Evolutionary conservation across 176 grass and related monocot species (phyloP).

Genomic region (Oryza glaberrima): DNA sequence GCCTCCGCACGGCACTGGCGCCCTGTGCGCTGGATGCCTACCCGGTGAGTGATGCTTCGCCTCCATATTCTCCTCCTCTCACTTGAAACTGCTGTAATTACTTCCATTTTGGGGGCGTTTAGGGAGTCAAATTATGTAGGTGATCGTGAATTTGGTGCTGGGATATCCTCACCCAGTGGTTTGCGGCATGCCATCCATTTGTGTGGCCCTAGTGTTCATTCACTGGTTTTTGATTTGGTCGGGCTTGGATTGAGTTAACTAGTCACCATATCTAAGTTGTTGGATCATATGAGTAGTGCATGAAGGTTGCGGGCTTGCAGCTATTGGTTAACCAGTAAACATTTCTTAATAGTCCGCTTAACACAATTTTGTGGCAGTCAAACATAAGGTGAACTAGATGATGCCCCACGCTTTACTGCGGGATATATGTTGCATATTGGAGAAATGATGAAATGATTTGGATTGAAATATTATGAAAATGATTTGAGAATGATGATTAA

Average conservation of each 20-base stretch:
- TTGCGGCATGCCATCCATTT: background rate
- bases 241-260: constrained; percentile 1
- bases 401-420: no score
- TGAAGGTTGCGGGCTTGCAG: background rate
- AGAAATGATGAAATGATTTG: no score
- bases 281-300: constrained; percentile 16
- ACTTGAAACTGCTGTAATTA: background rate
- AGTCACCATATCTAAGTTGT: background rate
- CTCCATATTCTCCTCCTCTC: background rate
- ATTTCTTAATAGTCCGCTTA: background rate
- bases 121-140: background rate
- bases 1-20: constrained; percentile 76
- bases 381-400: constrained; percentile 22
- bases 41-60: constrained; percentile 58
- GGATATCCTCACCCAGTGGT: background rate
- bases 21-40: constrained; percentile 95
- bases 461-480: no score
- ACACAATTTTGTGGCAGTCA: background rate
- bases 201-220: background rate
- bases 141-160: background rate
- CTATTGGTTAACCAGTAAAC: background rate
- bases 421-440: no score
- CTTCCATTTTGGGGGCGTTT: background rate
- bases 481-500: no score
- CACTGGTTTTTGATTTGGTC: background rate